Percentiles rank a stretch among this genome's conserved stretches.
Conservation (phyloP, 1,139 yeast species). For the Kurtzmaniella quercitrusa region DNA sequence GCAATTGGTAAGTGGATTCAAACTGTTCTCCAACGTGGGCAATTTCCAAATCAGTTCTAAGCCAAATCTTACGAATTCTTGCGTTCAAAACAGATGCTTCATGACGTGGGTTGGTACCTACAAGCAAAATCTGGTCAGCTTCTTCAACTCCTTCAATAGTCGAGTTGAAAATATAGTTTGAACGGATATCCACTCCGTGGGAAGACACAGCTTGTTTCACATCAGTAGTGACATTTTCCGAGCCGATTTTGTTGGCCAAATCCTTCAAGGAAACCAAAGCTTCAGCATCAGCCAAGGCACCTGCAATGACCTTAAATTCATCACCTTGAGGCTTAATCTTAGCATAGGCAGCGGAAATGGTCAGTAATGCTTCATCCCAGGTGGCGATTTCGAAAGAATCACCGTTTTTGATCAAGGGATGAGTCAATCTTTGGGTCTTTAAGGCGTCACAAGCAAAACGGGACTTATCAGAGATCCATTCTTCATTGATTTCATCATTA, state of each 20-base stretch:
- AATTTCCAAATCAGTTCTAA: constrained; percentile 61
- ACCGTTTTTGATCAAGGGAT: constrained; percentile 73
- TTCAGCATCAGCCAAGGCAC: constrained; percentile 82
- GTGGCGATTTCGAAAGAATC: constrained; percentile 70
- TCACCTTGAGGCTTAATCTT: constrained; percentile 59
- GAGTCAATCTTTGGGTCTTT: constrained; percentile 80
- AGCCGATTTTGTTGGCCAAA: constrained; percentile 68
- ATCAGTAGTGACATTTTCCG: constrained; percentile 80
- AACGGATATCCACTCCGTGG: constrained; percentile 70
- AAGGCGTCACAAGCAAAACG: constrained; percentile 85
- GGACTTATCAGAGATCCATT: constrained; percentile 88
- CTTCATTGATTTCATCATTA: constrained; percentile 85
- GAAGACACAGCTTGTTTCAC: constrained; percentile 58
- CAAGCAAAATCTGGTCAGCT: constrained; percentile 73
- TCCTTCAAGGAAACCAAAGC: constrained; percentile 80
- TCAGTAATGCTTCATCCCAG: constrained; percentile 82
- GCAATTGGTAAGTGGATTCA: constrained; percentile 69
- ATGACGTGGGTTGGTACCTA: constrained; percentile 86
- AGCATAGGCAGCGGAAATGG: constrained; percentile 62
- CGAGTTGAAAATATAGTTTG: constrained; percentile 79
- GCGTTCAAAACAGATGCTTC: constrained; percentile 89
- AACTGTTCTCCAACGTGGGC: constrained; percentile 73
- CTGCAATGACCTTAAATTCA: constrained; percentile 78
- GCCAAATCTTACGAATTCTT: constrained; percentile 81
- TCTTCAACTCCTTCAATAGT: constrained; percentile 77